A percentile compares a stretch with the other conserved stretches of the same genome.
phyloP scores from a whole-genome alignment of 305 asterid genomes.

The Withania somnifera region DNA sequence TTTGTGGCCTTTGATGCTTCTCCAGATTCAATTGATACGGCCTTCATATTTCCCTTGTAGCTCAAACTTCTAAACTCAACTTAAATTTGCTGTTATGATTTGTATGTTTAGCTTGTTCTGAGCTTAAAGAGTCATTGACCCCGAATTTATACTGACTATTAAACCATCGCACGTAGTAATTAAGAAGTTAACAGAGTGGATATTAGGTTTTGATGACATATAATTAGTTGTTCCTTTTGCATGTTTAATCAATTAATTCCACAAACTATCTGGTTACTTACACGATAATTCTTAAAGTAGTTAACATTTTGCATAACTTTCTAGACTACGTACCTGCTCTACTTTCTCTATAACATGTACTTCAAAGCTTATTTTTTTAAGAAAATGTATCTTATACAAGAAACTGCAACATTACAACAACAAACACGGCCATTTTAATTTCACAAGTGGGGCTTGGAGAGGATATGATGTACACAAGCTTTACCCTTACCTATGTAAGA shows the following conservation, averaged over 20 bases:
- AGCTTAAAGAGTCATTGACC: not conserved
- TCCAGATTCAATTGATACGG: constrained; percentile 19
- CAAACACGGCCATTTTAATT: not conserved
- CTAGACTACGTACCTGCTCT: not conserved
- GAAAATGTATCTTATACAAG: not conserved
- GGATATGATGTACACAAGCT: not conserved
- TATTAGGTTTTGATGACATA: not conserved
- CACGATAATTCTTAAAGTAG: not conserved
- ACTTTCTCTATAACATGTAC: not conserved
- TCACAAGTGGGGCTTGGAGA: not conserved
- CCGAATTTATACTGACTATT: not conserved
- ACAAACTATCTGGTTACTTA: not conserved
- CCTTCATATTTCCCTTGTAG: constrained; percentile 26
- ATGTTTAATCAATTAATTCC: not conserved
- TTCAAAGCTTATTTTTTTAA: not conserved
- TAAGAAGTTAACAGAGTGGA: not conserved
- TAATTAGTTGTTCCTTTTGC: not conserved
- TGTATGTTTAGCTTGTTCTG: not conserved
- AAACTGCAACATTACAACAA: not conserved
- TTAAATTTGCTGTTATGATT: too few species aligned
- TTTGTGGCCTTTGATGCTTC: constrained; percentile 13
- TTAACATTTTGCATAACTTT: not conserved
- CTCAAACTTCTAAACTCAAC: not conserved
- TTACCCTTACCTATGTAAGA: not conserved
- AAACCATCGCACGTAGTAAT: not conserved